These are phyloP conservation scores for Globisporangium rhizosaccharum DNA, from an alignment of 352 stramenopile species.

Conservation along the genomic window DNA sequence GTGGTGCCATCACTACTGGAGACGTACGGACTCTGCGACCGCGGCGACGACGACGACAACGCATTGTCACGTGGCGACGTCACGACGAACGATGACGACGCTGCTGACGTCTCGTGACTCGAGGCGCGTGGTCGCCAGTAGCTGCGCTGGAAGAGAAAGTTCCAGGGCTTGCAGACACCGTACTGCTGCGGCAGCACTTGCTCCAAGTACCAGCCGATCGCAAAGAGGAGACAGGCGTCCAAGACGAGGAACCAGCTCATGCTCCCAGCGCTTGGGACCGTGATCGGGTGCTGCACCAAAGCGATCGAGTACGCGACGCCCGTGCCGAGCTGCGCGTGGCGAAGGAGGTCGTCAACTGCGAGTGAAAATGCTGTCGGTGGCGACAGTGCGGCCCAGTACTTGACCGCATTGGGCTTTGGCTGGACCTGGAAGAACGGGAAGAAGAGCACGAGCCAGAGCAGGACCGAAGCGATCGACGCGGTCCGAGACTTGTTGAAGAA, in stretches of 20 bases:
- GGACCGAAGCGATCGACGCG: slow-evolving; percentile 51
- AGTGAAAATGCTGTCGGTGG: slow-evolving; percentile 65
- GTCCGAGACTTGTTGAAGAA: slow-evolving; percentile 72
- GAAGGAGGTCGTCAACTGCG: slow-evolving; percentile 52
- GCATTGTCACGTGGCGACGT: not conserved
- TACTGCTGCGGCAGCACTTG: slow-evolving; percentile 90
- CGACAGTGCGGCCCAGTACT: slow-evolving; percentile 48
- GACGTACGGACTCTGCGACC: slow-evolving; percentile 19
- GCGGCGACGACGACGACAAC: slow-evolving; percentile 11
- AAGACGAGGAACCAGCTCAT: slow-evolving; percentile 68
- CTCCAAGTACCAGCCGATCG: slow-evolving; percentile 90
- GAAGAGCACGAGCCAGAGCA: slow-evolving; percentile 70
- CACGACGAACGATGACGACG: slow-evolving; percentile 7
- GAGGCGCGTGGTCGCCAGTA: slow-evolving; percentile 28
- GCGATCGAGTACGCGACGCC: slow-evolving; percentile 58
- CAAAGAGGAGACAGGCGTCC: slow-evolving; percentile 78
- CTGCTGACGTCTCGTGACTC: not conserved
- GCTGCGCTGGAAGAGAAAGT: slow-evolving; percentile 76
- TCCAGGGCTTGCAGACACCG: slow-evolving; percentile 82
- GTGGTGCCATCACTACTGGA: slow-evolving; percentile 5
- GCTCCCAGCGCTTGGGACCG: slow-evolving; percentile 32
- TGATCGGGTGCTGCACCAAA: slow-evolving; percentile 24
- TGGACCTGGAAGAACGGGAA: slow-evolving; percentile 71
- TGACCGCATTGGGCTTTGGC: slow-evolving; percentile 29
- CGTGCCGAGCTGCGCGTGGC: slow-evolving; percentile 50